Evolutionary conservation across 441 rosid species (phyloP), one percentile per base, ranked within the genome.

Genomic region (Arabidopsis lyrata): DNA sequence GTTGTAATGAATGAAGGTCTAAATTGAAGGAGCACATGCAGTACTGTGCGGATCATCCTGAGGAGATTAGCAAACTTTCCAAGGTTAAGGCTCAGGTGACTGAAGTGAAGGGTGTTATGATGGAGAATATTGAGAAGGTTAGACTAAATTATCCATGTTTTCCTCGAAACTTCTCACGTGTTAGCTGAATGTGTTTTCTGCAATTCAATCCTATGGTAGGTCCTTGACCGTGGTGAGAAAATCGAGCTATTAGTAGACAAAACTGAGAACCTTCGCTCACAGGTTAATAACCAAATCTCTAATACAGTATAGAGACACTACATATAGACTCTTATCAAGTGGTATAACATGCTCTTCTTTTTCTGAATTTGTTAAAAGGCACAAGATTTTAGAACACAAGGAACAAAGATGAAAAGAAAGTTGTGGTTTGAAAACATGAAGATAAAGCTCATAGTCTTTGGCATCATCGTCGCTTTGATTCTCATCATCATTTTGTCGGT

Each of bases 351-450:
- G 68, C 10, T 68, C 31, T 59, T 70, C 45, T 65, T 6, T 57
- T 27, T 62, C 12, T 55, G 2, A 45, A n/a, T 68, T 10, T 52
- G 27, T 44, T 41, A 83, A 68, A 80, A 92, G 97, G 99, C 97
- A 6, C 98, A 95, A 80, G 99, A 92, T 77, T 92, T 95, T 78
- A 87, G 87, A 77, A 83, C 87, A 71, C 95, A 92, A 78, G 99
- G 99, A 75, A 92, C 96, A 27, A 84, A 95, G 86, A 81, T 95
- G 83, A 87, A 77, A 75, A 92, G 93, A 77, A 92, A 87, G 84
- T 85, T 95, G 98, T 95, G 98, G 99, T 0, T 84, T 44, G 85
- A 95, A 84, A 95, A 92, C 73, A 95, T 95, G 99, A 95, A 95
- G 93, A 85, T 95, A 34, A 95, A 95, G 79, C 82, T 95, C 79